Base-by-base conservation (phyloP, 2,329 filamentous ascomycete genomes). In the Ophiostoma australiae region DNA sequence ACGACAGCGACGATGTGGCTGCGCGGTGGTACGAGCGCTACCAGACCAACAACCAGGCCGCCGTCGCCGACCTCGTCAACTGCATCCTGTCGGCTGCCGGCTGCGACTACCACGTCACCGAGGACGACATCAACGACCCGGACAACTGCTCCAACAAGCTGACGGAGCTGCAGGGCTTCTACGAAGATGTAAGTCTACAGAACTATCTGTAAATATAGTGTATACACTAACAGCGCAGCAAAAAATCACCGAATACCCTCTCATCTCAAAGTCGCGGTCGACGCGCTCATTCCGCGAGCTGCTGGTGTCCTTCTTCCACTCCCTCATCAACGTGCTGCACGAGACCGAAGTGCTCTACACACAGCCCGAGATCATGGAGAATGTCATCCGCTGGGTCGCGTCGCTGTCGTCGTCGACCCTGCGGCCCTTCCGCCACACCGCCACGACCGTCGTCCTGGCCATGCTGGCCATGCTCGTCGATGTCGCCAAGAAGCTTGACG, bases 401-500 rank as follows among this genome's bases (percentile, higher is more conserved):
- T 91, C 92, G 72, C 92, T 99, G 90, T 95, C 94, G 2, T 95
- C 93, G 4, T 94, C 93, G 0, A 86, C 89, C 4, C 89, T 94
- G 73, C 89, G 95, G 70, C 93, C 95, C 1, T 97, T 99, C 80
- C 88, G 95, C 74, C 95, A 99, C 80, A 99, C 95, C 0, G 91
- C 94, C 0, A 97, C 94, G 1, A 90, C 95, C 0, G 90, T 94
- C 33, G 90, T 92, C 1, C 82, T 98, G 44, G 86, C 92, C 20
- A 90, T 97, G 74, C 90, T 92, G 71, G 92, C 88, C 44, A 88
- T 91, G 0, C 83, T 98, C 35, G 94, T 80, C 15, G 77, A 78
- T 15, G 80, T 78, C 13, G 82, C 82, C 27, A 84, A 77, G 74
- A 82, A 82, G 72, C 80, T 82, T 15, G 82, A 80, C 41, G 81